phyloP scores from a whole-genome alignment of 192 early-diverging fungal species.

The Linnemannia exigua region DNA sequence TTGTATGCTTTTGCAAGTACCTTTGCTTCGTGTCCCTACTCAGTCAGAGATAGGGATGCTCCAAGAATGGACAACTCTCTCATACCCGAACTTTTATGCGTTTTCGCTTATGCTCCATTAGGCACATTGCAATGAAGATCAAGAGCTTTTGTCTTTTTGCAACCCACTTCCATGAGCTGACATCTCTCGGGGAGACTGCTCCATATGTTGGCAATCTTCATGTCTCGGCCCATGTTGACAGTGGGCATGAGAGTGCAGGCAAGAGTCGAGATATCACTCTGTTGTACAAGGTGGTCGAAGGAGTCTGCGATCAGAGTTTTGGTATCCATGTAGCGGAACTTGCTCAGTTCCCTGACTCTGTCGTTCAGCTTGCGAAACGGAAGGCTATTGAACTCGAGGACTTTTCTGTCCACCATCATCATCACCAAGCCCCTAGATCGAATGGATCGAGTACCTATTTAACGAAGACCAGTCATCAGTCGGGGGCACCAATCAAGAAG shows the following conservation, averaged over 20 bases:
- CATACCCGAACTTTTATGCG: background rate
- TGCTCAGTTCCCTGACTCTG: constrained; percentile 88
- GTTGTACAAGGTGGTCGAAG: constrained; percentile 91
- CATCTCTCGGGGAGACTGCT: constrained; percentile 79
- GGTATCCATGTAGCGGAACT: constrained; percentile 98
- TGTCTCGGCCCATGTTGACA: constrained; percentile 79
- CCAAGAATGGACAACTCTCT: background rate
- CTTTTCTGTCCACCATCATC: constrained; percentile 60
- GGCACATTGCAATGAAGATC: constrained; percentile 78
- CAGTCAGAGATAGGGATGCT: background rate
- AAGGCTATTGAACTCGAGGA: constrained; percentile 93
- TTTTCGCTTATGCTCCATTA: constrained; percentile 48
- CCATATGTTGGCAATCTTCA: constrained; percentile 89
- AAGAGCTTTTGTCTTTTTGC: constrained; percentile 90
- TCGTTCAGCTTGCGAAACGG: constrained; percentile 86
- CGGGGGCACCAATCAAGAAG: constrained; percentile 18
- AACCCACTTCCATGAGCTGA: constrained; percentile 99
- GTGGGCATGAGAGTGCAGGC: constrained; percentile 9
- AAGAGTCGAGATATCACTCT: constrained; percentile 80
- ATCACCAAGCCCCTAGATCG: background rate
- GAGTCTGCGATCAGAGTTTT: constrained; percentile 96
- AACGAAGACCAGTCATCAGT: background rate
- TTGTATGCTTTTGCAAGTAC: background rate
- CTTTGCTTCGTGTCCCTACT: background rate
- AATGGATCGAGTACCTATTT: background rate